These are phyloP conservation scores for Purpureocillium takamizusanense DNA, from an alignment of 2,329 filamentous ascomycete species.

Conservation along the genomic window DNA sequence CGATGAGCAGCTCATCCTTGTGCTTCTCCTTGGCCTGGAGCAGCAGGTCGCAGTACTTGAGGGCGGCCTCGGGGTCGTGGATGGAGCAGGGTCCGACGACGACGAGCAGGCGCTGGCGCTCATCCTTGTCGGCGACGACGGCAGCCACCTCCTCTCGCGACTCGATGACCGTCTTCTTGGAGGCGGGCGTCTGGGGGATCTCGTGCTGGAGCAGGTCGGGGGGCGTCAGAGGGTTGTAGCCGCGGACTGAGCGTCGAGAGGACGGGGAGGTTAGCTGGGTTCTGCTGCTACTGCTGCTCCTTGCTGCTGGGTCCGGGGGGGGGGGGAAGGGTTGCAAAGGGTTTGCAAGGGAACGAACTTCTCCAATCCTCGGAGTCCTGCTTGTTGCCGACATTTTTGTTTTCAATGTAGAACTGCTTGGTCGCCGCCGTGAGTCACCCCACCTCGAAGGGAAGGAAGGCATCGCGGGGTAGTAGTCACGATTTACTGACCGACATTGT, in stretches of 20 bases:
- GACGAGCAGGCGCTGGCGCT: conserved; percentile 53
- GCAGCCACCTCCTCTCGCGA: conserved; percentile 56
- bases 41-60: conserved; percentile 86
- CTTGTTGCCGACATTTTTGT: conserved; percentile 70
- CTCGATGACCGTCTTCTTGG: conserved; percentile 50
- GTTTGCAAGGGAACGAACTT: conserved; percentile 58
- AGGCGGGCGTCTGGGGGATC: conserved; percentile 54
- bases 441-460: conserved; percentile 3
- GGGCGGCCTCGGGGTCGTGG: conserved; percentile 82
- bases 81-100: conserved; percentile 95
- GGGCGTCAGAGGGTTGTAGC: conserved; percentile 87
- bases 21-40: conserved; percentile 78
- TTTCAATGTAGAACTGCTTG: conserved; percentile 62
- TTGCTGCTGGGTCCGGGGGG: too few species aligned
- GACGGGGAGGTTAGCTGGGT: not conserved
- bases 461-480: not conserved
- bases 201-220: conserved; percentile 94
- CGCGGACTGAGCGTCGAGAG: conserved; percentile 49
- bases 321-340: too few species aligned
- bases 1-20: conserved; percentile 79
- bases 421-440: conserved; percentile 17
- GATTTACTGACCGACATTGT: conserved; percentile 8
- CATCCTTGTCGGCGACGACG: conserved; percentile 59
- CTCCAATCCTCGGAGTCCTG: conserved; percentile 70
- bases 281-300: too few species aligned